Conservation (phyloP, 2,329 filamentous ascomycete genomes). For the Beauveria medogensis region DNA sequence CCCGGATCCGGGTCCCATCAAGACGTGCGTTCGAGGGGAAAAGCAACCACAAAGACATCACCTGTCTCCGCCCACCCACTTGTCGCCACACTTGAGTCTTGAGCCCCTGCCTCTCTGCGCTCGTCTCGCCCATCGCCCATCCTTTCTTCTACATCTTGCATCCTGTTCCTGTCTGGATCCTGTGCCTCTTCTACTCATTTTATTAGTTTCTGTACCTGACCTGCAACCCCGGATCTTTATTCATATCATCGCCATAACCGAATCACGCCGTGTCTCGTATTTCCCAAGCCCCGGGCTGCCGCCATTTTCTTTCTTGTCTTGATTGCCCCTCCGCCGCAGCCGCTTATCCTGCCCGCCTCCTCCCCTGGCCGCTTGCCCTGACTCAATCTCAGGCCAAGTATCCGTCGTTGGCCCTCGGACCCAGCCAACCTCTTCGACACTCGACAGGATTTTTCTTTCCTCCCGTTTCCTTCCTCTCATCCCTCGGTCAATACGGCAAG, state of each 20-base stretch:
- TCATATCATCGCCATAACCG: background rate
- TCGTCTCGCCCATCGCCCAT: background rate
- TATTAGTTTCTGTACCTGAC: constrained; percentile 1
- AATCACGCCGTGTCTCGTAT: constrained; percentile 2
- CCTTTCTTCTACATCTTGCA: constrained; percentile 5
- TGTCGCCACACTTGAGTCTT: constrained; percentile 10
- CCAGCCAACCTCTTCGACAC: constrained; percentile 6
- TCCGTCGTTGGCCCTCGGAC: constrained; percentile 7
- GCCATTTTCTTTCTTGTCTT: background rate
- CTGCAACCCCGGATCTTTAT: background rate
- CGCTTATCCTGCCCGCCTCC: constrained; percentile 7
- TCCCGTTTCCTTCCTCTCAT: constrained; percentile 8
- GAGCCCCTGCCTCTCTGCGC: constrained; percentile 8
- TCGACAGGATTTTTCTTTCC: background rate
- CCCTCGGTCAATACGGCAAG: constrained; percentile 15
- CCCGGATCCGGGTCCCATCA: constrained; percentile 29
- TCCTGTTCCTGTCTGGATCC: constrained; percentile 3
- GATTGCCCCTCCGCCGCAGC: background rate
- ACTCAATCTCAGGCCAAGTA: constrained; percentile 7
- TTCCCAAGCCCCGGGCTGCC: background rate
- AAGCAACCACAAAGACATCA: constrained; percentile 25
- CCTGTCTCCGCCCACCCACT: constrained; percentile 19
- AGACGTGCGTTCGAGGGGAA: constrained; percentile 22
- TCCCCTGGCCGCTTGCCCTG: constrained; percentile 5
- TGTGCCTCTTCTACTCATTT: background rate